Percentiles rank a stretch among this genome's conserved stretches.
phyloP scores from a whole-genome alignment of 805 yeast species.

The Zygotorulaspora sp. region DNA sequence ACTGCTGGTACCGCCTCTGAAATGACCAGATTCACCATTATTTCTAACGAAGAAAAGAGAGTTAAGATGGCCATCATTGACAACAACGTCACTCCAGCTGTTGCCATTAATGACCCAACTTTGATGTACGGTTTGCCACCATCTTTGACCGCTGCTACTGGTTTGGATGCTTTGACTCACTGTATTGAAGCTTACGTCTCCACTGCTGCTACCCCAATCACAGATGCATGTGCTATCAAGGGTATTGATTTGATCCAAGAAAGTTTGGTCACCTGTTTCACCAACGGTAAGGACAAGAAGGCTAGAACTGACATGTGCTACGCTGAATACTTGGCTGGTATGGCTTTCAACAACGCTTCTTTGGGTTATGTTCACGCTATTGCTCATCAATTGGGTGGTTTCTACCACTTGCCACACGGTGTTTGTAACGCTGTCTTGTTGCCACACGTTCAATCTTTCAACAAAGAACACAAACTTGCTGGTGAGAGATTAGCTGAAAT shows the following conservation, averaged over 20 bases:
- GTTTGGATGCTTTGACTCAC: slow-evolving; percentile 44
- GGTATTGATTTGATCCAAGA: slow-evolving; percentile 39
- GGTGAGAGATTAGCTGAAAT: slow-evolving; percentile 19
- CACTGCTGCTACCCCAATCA: slow-evolving; percentile 44
- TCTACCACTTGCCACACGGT: slow-evolving; percentile 43
- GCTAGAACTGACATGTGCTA: slow-evolving; percentile 42
- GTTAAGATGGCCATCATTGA: slow-evolving; percentile 44
- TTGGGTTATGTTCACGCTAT: slow-evolving; percentile 41
- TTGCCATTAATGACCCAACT: slow-evolving; percentile 43
- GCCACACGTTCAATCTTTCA: slow-evolving; percentile 37
- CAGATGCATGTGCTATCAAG: slow-evolving; percentile 41
- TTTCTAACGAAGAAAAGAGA: slow-evolving; percentile 37
- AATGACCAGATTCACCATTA: slow-evolving; percentile 44
- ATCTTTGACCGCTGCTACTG: slow-evolving; percentile 40
- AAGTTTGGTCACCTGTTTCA: slow-evolving; percentile 39
- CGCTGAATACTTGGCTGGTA: slow-evolving; percentile 44
- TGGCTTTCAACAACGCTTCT: slow-evolving; percentile 43
- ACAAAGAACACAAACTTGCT: slow-evolving; percentile 12
- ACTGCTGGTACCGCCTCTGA: slow-evolving; percentile 47
- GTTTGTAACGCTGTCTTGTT: slow-evolving; percentile 43
- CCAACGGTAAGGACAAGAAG: slow-evolving; percentile 39
- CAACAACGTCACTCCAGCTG: slow-evolving; percentile 39
- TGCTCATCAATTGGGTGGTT: slow-evolving; percentile 40
- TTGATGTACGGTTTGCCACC: slow-evolving; percentile 41
- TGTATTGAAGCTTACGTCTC: slow-evolving; percentile 45